These are phyloP conservation scores for Lyophyllum semitale DNA, from an alignment of 768 basidiomycete genomes.

Conservation along the genomic window DNA sequence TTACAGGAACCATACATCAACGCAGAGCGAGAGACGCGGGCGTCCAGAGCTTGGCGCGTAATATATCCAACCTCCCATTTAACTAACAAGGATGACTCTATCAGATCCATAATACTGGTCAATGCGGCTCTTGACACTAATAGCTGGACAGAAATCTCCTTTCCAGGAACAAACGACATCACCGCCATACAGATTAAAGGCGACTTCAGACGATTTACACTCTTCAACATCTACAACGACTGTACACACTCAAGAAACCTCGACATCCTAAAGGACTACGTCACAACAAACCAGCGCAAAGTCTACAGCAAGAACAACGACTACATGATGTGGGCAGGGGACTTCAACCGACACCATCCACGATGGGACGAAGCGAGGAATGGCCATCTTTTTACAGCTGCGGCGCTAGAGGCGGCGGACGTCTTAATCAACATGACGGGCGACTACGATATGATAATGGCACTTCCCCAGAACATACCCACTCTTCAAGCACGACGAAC, in stretches of 20 bases:
- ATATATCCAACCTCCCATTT: neutral
- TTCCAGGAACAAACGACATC: constrained; percentile 2
- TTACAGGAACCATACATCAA: neutral
- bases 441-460: constrained; percentile 25
- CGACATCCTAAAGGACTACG: constrained; percentile 16
- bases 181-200: neutral
- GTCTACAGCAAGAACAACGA: neutral
- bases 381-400: constrained; percentile 33
- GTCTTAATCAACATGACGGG: constrained; percentile 20
- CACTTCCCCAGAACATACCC: constrained; percentile 27
- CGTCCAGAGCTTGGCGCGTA: neutral
- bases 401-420: neutral
- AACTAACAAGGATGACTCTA: neutral
- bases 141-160: neutral
- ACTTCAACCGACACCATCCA: constrained; percentile 44
- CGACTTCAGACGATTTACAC: neutral
- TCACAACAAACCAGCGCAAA: constrained; percentile 3
- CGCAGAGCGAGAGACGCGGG: neutral
- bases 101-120: neutral
- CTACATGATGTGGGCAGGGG: constrained; percentile 31
- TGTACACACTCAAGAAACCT: constrained; percentile 6
- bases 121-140: neutral
- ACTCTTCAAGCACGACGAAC: constrained; percentile 20
- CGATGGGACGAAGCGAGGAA: constrained; percentile 36
- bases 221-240: constrained; percentile 43